Evolutionary conservation across 2,329 filamentous ascomycete species (phyloP).

Genomic region (Venturia oleaginea): DNA sequence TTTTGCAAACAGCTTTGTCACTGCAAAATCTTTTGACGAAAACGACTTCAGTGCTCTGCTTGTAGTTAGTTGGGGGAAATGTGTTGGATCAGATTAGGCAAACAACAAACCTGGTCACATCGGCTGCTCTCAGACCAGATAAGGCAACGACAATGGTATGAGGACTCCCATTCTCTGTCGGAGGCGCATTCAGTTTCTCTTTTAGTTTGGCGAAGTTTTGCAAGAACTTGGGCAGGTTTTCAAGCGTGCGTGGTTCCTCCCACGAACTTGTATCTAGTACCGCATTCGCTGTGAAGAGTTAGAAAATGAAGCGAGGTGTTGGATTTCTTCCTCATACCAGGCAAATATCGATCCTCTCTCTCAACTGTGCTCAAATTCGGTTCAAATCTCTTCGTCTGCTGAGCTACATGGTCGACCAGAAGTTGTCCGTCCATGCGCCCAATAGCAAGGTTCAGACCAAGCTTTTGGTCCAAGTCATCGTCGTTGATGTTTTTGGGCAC

Average conservation of each 20-base stretch:
- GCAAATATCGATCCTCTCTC: constrained; percentile 70
- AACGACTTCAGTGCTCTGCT: constrained; percentile 63
- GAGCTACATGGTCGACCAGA: constrained; percentile 75
- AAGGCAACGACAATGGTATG: constrained; percentile 86
- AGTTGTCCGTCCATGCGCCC: constrained; percentile 74
- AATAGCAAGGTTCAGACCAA: constrained; percentile 67
- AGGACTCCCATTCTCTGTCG: constrained; percentile 51
- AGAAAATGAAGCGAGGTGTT: background rate
- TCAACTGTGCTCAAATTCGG: constrained; percentile 75
- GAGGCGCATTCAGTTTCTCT: constrained; percentile 52
- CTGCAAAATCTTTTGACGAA: constrained; percentile 64
- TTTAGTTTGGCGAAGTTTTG: constrained; percentile 54
- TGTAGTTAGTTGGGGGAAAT: constrained; percentile 21
- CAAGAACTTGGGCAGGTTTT: constrained; percentile 70
- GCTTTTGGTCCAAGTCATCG: constrained; percentile 38
- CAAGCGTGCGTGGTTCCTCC: constrained; percentile 54
- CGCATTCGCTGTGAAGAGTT: constrained; percentile 47
- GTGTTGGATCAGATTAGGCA: background rate
- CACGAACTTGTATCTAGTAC: constrained; percentile 76
- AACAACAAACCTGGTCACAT: constrained; percentile 57
- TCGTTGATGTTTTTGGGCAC: constrained; percentile 56
- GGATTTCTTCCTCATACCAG: constrained; percentile 45
- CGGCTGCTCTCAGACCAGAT: constrained; percentile 76
- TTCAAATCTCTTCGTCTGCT: constrained; percentile 69
- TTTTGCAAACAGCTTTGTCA: constrained; percentile 94